Evolutionary conservation across 2,329 filamentous ascomycete genomes (phyloP).

Genomic region (Chaetomiaceae sp.): DNA sequence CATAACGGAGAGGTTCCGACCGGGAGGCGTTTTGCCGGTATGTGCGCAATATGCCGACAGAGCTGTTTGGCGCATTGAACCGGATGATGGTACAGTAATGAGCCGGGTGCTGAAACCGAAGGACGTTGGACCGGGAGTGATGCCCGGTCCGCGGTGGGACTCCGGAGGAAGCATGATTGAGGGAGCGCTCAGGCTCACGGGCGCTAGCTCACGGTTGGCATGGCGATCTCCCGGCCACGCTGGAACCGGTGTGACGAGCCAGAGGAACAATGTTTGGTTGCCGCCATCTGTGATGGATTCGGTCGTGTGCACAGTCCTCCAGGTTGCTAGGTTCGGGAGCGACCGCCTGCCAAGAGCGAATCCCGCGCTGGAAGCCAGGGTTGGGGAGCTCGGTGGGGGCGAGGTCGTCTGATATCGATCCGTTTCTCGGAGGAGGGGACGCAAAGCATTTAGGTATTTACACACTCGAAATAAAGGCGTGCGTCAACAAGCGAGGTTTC

Average conservation of each 20-base stretch:
- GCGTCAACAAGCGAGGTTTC: too few relatives aligned
- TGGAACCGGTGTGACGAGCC: not conserved
- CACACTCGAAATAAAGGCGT: too few relatives aligned
- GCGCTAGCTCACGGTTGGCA: not conserved
- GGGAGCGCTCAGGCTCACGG: too few relatives aligned
- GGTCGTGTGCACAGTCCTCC: not conserved
- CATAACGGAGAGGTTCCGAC: not conserved
- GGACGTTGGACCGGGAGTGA: not conserved
- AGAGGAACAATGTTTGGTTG: not conserved
- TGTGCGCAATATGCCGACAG: not conserved
- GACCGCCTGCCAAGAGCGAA: slow-evolving; percentile 16
- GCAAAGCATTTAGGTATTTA: too few relatives aligned
- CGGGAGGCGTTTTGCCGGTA: not conserved
- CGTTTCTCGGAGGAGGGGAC: too few relatives aligned
- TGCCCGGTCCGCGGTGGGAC: not conserved
- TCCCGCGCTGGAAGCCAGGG: slow-evolving; percentile 7
- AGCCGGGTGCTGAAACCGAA: slow-evolving; percentile 15
- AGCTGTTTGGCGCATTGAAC: slow-evolving; percentile 6
- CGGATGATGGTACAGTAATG: not conserved
- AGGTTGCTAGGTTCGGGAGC: slow-evolving; percentile 6
- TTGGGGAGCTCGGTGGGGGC: not conserved
- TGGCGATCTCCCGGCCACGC: slow-evolving; percentile 20
- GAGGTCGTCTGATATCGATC: not conserved
- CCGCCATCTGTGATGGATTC: not conserved
- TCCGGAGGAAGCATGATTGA: not conserved